Evolutionary conservation across 768 basidiomycete genomes (phyloP).

Genomic region (Postia placenta): DNA sequence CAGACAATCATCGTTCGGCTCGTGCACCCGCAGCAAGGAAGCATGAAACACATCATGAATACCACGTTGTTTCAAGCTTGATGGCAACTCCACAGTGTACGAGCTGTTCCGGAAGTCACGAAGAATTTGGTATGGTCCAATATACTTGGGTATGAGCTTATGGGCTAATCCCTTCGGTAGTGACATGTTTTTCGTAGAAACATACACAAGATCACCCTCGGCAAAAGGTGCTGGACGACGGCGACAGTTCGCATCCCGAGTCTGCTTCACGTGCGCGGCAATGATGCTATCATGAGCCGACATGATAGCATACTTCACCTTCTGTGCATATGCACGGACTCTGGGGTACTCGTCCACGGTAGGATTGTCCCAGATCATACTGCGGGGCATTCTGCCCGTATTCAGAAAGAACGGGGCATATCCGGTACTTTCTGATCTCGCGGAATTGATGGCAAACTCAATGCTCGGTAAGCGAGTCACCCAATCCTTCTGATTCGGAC

Average conservation of each 20-base stretch:
- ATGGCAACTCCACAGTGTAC: slow-evolving; percentile 27
- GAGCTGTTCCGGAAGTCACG: slow-evolving; percentile 14
- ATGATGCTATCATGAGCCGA: slow-evolving; percentile 34
- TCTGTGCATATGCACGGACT: slow-evolving; percentile 19
- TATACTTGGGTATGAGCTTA: slow-evolving; percentile 32
- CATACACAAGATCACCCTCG: slow-evolving; percentile 27
- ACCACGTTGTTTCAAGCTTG: slow-evolving; percentile 17
- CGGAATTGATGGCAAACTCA: slow-evolving; percentile 34
- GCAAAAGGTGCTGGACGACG: slow-evolving; percentile 12
- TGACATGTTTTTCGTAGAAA: slow-evolving; percentile 32
- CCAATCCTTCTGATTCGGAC: slow-evolving; percentile 23
- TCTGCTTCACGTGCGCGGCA: slow-evolving; percentile 24
- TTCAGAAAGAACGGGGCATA: slow-evolving; percentile 30
- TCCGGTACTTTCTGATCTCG: slow-evolving; percentile 26
- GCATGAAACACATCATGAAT: slow-evolving; percentile 33
- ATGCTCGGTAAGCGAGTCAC: slow-evolving; percentile 23
- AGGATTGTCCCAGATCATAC: slow-evolving; percentile 24
- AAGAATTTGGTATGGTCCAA: slow-evolving; percentile 32
- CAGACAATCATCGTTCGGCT: slow-evolving; percentile 25
- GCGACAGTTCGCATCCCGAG: slow-evolving; percentile 23
- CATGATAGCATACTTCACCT: slow-evolving; percentile 20
- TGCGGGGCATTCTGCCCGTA: slow-evolving; percentile 12
- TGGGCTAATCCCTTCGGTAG: slow-evolving; percentile 26
- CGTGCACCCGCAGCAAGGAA: slow-evolving; percentile 21
- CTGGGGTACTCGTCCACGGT: slow-evolving; percentile 15